Evolutionary conservation across 2,329 filamentous ascomycete genomes (phyloP), one percentile per base, ranked within the genome.

Genomic region (Botrytis squamosa): DNA sequence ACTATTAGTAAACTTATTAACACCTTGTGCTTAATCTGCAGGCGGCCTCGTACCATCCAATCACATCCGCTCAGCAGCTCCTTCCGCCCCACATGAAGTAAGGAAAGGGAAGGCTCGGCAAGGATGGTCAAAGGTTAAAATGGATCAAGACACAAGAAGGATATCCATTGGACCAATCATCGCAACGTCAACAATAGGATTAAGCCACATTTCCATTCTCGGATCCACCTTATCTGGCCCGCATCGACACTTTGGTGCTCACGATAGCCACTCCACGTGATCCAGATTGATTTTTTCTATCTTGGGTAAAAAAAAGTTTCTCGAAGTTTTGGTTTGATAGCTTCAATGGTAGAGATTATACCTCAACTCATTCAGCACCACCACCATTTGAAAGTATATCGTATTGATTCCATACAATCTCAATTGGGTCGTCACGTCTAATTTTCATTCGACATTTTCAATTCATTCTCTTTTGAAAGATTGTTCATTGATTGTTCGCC

Each of bases 301-400:
- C 57, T 70, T 63, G 38, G 46, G 68, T 52, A 63, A 29, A 70
- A 70, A 70, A 70, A 70, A 70, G 52, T 70, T 70, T 63, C 42
- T 18, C 40, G 29, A 63, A 63, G 52, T 70, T 70, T 70, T 70
- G 29, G 68, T 63, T 62, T n/a, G 40, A 63, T 70, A 63, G 55
- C 55, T 70, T 67, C 65, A 55, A 40, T 67, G 44, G 25, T 55
- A 55, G 18, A 55, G 18, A 67, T 55, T 55, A 55, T 12, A 67
- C 65, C 65, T 67, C 44, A 40, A 55, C 46, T 55, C 65, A 66
- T 73, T 55, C 68, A 73, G 22, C 66, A 57, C 7, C 55, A 71
- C n/a, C 52, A 68, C 18, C 67, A 60, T 36, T 33, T 3, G 29
- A 57, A 44, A 60, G 4, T 52, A 12, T 10, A 60, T 36, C n/a